Percentiles rank a stretch among this genome's conserved stretches.
Conservation (phyloP, 257 asterid genomes). For the Nemophila menziesii region DNA sequence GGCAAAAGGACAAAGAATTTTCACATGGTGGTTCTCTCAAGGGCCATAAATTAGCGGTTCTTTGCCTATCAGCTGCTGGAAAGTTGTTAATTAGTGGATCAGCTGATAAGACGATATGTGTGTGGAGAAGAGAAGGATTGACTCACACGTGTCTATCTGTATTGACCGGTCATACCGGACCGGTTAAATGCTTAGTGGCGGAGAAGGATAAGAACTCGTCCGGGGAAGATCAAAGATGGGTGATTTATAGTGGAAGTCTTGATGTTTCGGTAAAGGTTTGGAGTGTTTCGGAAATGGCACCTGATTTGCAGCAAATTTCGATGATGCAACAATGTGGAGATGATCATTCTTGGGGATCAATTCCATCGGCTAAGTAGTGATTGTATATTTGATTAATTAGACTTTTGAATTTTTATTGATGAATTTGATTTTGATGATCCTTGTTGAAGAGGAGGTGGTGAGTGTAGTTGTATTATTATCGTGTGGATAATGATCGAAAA, state of each 20-base stretch:
- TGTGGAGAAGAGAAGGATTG: conserved; percentile 47
- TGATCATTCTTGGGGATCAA: background rate
- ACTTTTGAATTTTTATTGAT: background rate
- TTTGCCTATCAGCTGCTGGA: conserved; percentile 43
- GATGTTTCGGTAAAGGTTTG: conserved; percentile 55
- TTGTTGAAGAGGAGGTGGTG: conserved; percentile 7
- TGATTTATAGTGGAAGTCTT: conserved; percentile 51
- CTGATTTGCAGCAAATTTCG: conserved; percentile 20
- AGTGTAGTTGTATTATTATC: background rate
- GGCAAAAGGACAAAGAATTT: conserved; percentile 28
- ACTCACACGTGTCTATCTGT: conserved; percentile 33
- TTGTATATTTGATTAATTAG: too few relatives aligned
- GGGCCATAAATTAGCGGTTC: conserved; percentile 53
- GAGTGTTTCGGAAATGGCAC: conserved; percentile 41
- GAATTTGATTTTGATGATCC: background rate
- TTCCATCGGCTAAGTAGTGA: background rate
- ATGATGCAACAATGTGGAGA: conserved; percentile 2
- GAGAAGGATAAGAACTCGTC: conserved; percentile 29
- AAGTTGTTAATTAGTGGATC: conserved; percentile 43
- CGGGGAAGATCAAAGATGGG: conserved; percentile 28
- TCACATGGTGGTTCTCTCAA: conserved; percentile 40
- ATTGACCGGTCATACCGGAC: conserved; percentile 44
- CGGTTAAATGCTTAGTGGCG: conserved; percentile 55
- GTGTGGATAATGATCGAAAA: background rate
- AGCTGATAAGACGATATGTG: conserved; percentile 46